Evolutionary conservation across 2,329 filamentous ascomycete species (phyloP).

Genomic region (Talaromyces albobiverticillius): DNA sequence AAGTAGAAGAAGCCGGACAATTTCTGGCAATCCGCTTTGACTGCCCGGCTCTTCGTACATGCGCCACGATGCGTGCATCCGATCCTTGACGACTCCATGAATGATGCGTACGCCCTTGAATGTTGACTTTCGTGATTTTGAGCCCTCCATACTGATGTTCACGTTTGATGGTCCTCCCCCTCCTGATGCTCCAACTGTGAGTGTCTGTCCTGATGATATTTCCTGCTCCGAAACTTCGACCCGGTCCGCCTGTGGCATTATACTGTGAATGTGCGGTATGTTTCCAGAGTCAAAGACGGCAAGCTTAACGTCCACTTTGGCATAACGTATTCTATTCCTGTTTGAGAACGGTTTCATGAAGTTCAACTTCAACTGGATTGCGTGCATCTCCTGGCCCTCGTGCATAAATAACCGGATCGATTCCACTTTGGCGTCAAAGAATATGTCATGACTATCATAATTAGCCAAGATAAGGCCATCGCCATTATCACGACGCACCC

Average conservation of each 20-base stretch:
- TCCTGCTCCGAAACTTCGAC: constrained; percentile 10
- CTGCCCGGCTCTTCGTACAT: constrained; percentile 9
- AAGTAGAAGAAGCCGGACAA: constrained; percentile 1
- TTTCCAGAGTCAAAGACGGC: neutral
- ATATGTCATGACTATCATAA: constrained; percentile 9
- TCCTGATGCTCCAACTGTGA: constrained; percentile 1
- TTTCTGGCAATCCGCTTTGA: constrained; percentile 10
- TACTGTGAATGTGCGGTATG: neutral
- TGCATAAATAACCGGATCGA: neutral
- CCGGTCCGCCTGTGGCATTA: constrained; percentile 10
- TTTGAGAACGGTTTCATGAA: constrained; percentile 7
- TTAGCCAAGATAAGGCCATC: constrained; percentile 8
- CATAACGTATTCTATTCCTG: constrained; percentile 4
- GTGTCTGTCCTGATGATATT: constrained; percentile 6
- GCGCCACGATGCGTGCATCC: constrained; percentile 11
- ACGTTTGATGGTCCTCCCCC: constrained; percentile 1
- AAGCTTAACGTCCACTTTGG: constrained; percentile 5
- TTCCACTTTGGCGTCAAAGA: constrained; percentile 8
- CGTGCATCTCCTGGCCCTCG: constrained; percentile 7
- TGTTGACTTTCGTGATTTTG: constrained; percentile 10
- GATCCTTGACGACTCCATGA: constrained; percentile 8
- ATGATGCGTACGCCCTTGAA: constrained; percentile 9
- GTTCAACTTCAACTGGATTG: constrained; percentile 10
- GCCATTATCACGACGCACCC: constrained; percentile 3
- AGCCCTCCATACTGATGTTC: constrained; percentile 10